Evolutionary conservation across 2,329 filamentous ascomycete genomes (phyloP).

Genomic region (Xylaria sp.): DNA sequence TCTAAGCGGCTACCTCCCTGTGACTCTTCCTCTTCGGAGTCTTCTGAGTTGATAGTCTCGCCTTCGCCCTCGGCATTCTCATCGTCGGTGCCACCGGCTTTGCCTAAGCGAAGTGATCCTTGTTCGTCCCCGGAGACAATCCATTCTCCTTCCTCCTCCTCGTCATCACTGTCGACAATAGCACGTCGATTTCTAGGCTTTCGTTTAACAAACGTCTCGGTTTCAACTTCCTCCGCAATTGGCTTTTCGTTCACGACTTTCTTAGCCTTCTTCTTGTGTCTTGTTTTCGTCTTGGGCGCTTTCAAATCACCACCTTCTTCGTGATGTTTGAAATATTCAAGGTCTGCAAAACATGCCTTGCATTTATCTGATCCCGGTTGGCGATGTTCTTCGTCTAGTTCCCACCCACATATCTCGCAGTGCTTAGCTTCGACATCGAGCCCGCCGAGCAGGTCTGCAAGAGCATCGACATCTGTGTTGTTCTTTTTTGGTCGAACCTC

Average conservation of each 20-base stretch:
- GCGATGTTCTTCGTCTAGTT: constrained; percentile 64
- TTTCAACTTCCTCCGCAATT: constrained; percentile 50
- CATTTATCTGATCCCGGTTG: constrained; percentile 65
- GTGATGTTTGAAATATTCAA: constrained; percentile 69
- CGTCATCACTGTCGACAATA: constrained; percentile 63
- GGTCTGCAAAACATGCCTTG: constrained; percentile 77
- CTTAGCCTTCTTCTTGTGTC: constrained; percentile 49
- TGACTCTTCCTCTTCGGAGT: constrained; percentile 67
- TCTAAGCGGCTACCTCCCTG: constrained; percentile 62
- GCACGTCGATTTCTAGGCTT: constrained; percentile 54
- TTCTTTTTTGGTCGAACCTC: constrained; percentile 64
- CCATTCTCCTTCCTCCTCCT: constrained; percentile 80
- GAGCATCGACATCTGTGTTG: constrained; percentile 77
- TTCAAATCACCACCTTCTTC: constrained; percentile 54
- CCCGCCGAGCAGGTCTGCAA: constrained; percentile 87
- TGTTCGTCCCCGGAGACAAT: constrained; percentile 76
- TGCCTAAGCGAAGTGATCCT: constrained; percentile 70
- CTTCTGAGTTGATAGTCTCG: constrained; percentile 78
- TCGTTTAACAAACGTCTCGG: constrained; percentile 44
- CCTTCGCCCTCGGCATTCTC: constrained; percentile 89
- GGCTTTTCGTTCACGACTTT: constrained; percentile 39
- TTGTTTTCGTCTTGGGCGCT: constrained; percentile 53
- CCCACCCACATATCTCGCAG: constrained; percentile 84
- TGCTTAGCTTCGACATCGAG: constrained; percentile 80
- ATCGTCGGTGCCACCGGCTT: constrained; percentile 85